Conservation (phyloP, 306 rosid genomes). For the Cotoneaster glaucophyllus region DNA sequence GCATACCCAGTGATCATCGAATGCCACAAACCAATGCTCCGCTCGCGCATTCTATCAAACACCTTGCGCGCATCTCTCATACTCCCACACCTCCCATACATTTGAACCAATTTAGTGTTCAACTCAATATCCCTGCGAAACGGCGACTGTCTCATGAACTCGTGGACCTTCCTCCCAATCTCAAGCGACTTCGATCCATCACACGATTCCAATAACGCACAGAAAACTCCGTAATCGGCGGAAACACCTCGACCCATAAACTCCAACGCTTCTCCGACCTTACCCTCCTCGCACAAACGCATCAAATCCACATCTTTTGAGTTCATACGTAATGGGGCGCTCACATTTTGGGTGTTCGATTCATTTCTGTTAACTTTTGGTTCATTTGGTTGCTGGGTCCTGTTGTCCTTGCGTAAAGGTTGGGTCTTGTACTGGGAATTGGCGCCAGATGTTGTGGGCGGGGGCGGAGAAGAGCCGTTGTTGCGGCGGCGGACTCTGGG, state of each 20-base stretch:
- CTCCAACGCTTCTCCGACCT: conserved; percentile 49
- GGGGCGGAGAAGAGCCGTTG: conserved; percentile 9
- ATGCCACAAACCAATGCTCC: conserved; percentile 48
- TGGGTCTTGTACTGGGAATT: conserved; percentile 18
- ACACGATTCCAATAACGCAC: conserved; percentile 48
- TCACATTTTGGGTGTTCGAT: conserved; percentile 20
- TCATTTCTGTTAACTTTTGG: conserved; percentile 15
- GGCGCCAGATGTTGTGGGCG: conserved; percentile 3
- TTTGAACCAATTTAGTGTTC: conserved; percentile 39
- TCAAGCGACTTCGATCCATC: conserved; percentile 36
- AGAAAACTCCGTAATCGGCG: conserved; percentile 52
- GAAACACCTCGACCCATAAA: conserved; percentile 49
- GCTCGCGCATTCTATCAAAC: conserved; percentile 68
- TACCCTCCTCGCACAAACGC: conserved; percentile 53
- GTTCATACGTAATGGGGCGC: conserved; percentile 3
- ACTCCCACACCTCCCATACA: conserved; percentile 51
- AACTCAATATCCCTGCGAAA: conserved; percentile 47
- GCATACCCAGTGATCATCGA: conserved; percentile 59
- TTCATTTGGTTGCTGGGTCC: conserved; percentile 17
- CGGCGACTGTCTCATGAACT: conserved; percentile 35
- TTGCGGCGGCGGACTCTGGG: conserved; percentile 30
- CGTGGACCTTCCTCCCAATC: conserved; percentile 47
- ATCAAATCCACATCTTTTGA: conserved; percentile 36
- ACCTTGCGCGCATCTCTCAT: conserved; percentile 58
- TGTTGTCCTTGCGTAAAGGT: conserved; percentile 24